Evolutionary conservation across 441 rosid species (phyloP), one percentile per base, ranked within the genome.

Genomic region (Isatis lusitanica): DNA sequence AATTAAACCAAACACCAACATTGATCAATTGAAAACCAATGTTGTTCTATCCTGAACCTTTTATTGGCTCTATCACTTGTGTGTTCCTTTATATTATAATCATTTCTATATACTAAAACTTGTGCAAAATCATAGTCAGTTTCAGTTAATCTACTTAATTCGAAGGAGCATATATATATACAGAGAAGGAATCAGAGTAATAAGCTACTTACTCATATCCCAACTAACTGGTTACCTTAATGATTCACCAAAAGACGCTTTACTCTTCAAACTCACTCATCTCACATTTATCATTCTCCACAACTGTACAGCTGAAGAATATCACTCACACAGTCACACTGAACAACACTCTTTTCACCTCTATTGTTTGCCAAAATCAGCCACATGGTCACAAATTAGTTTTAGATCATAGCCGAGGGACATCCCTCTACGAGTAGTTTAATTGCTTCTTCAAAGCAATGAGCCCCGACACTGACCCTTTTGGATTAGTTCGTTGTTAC

Each of bases 221-320:
- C 59, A 52, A 67, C 72, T 59, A 39, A 48, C 18, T 66, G 72
- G 60, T 73, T 56, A 73, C 21, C 7, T 26, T 33, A 18, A 18
- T 47, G 35, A 38, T 9, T 58, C 51, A 66, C 17, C 71, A 47
- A 39, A 71, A 38, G 7, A 50, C 5, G 60, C 60, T 65, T 12
- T 36, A 65, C 63, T 74, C 44, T 39, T 48, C 61, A 74, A 50
- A 59, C 73, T 67, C 78, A 67, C 78, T 59, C 78, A 58, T 74
- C 74, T 75, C 60, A 63, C 74, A 68, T 36, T 52, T 59, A 40
- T 15, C 56, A 62, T 52, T 68, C 59, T 38, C 36, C 70, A 68
- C 18, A 68, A 69, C 74, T 75, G 30, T 75, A 75, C 66, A 69
- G 24, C 64, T 75, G 65, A 68, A 75, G 74, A 75, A 53, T 75